A percentile compares a stretch with the other conserved stretches of the same genome.
Evolutionary conservation across 2,329 filamentous ascomycete species (phyloP).

Genomic region (Diaporthe amygdali): DNA sequence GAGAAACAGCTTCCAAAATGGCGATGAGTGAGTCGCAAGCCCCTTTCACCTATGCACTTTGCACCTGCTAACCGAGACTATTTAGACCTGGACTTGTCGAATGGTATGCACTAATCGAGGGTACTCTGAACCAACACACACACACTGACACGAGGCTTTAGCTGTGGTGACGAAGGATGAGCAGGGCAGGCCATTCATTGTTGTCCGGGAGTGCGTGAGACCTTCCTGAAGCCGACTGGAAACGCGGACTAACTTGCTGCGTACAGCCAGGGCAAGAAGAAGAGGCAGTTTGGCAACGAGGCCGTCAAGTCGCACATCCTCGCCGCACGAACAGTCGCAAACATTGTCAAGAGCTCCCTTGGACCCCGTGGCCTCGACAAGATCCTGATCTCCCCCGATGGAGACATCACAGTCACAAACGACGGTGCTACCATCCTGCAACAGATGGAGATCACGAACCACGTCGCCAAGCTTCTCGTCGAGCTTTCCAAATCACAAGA

Average conservation of each 20-base stretch:
- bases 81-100: conserved; percentile 81
- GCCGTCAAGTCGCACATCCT: conserved; percentile 98
- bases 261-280: conserved; percentile 91
- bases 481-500: conserved; percentile 98
- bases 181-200: conserved; percentile 94
- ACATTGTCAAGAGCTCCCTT: conserved; percentile 96
- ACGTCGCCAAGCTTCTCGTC: conserved; percentile 95
- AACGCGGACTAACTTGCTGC: conserved; percentile 27
- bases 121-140: conserved; percentile 21
- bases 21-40: conserved; percentile 58
- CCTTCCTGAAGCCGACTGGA: conserved; percentile 1
- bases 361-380: conserved; percentile 97
- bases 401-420: conserved; percentile 99
- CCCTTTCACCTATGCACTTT: conserved; percentile 22
- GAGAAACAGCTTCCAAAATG: conserved; percentile 47
- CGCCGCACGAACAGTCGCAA: conserved; percentile 92
- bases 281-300: conserved; percentile 93
- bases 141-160: conserved; percentile 37
- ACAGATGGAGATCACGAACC: conserved; percentile 99
- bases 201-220: conserved; percentile 87
- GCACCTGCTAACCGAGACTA: neutral
- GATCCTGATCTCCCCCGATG: conserved; percentile 97
- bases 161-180: conserved; percentile 92
- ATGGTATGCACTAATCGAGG: conserved; percentile 63
- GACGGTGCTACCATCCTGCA: conserved; percentile 97